Percentiles rank a stretch among this genome's conserved stretches.
Conservation (phyloP, 257 asterid genomes). For the Parsonsia alboflavescens region DNA sequence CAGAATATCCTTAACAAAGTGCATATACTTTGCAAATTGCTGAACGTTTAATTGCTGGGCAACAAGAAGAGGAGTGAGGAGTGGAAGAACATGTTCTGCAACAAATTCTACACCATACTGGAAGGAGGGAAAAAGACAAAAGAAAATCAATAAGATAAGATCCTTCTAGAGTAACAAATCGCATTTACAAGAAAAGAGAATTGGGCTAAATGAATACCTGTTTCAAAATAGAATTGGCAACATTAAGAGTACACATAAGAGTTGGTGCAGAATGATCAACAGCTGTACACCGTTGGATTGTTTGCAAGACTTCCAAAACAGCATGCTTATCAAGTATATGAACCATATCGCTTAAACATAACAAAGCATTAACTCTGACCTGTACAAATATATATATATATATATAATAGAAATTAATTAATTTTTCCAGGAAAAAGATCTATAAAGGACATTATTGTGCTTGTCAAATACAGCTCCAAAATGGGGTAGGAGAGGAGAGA, state of each 20-base stretch:
- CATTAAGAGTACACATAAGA: constrained; percentile 97
- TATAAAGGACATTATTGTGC: neutral
- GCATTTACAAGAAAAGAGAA: neutral
- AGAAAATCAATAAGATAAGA: neutral
- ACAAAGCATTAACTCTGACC: constrained; percentile 96
- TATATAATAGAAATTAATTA: neutral
- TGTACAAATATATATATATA: constrained; percentile 27
- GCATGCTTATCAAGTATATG: constrained; percentile 78
- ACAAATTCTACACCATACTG: constrained; percentile 94
- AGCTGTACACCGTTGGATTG: constrained; percentile 89
- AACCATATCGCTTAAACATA: constrained; percentile 87
- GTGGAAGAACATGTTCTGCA: constrained; percentile 85
- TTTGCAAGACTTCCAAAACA: constrained; percentile 71
- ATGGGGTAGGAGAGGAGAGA: neutral
- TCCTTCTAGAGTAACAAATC: neutral
- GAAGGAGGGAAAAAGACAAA: constrained; percentile 17
- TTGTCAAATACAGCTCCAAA: neutral
- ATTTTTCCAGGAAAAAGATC: neutral
- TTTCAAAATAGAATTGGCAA: constrained; percentile 82
- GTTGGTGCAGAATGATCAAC: constrained; percentile 99
- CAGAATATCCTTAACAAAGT: constrained; percentile 78
- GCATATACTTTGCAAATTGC: constrained; percentile 97
- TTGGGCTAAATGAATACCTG: constrained; percentile 48
- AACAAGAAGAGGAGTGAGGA: constrained; percentile 75
- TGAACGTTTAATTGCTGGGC: constrained; percentile 94